These are phyloP conservation scores for Fistulifera pelliculosa DNA, from an alignment of 108 stramenopile genomes.

Conservation along the genomic window DNA sequence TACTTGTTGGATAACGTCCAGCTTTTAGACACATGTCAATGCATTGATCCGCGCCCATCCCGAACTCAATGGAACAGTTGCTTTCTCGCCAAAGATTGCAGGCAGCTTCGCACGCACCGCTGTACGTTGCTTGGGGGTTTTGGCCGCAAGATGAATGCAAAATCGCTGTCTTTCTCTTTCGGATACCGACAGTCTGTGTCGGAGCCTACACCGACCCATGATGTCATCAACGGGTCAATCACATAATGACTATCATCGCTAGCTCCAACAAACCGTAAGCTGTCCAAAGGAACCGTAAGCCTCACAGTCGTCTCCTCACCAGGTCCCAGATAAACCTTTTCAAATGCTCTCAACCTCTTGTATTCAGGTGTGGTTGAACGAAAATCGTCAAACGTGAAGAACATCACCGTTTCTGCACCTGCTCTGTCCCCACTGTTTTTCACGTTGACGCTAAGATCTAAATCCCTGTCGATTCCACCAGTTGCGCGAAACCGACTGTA, in stretches of 20 bases:
- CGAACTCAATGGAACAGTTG: constrained; percentile 10
- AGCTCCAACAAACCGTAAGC: constrained; percentile 43
- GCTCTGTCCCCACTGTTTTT: constrained; percentile 29
- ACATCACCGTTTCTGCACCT: constrained; percentile 27
- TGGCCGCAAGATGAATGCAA: constrained; percentile 3
- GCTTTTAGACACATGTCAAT: constrained; percentile 18
- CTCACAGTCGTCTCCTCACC: constrained; percentile 17
- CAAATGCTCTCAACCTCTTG: constrained; percentile 42
- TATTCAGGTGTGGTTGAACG: constrained; percentile 53
- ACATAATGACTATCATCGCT: constrained; percentile 47
- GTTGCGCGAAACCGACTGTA: constrained; percentile 20
- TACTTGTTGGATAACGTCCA: background rate
- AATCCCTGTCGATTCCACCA: constrained; percentile 9
- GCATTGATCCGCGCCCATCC: too few relatives aligned
- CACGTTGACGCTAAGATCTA: constrained; percentile 23
- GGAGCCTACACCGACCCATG: constrained; percentile 39
- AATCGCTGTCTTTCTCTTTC: constrained; percentile 9
- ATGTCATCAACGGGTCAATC: constrained; percentile 27
- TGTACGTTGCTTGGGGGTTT: constrained; percentile 15
- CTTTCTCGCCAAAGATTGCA: constrained; percentile 34
- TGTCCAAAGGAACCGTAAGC: constrained; percentile 17
- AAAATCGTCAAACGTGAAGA: constrained; percentile 52
- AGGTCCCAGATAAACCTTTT: constrained; percentile 35
- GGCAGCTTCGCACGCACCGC: constrained; percentile 40
- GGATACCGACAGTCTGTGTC: constrained; percentile 30